phyloP scores from a whole-genome alignment of 2,329 filamentous ascomycete species.

The Sarocladium kiliense region DNA sequence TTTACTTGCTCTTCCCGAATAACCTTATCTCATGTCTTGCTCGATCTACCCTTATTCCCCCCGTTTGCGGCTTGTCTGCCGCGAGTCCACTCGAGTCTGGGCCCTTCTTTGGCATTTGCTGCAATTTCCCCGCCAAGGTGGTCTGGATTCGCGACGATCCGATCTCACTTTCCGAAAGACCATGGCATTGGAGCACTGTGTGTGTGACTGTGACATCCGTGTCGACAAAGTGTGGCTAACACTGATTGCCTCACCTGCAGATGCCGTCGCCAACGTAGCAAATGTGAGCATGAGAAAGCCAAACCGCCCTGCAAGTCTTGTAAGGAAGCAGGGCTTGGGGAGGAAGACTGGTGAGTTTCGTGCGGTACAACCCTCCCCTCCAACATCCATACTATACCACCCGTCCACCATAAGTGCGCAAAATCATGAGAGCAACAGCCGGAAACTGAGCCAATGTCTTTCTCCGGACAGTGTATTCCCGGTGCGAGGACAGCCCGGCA shows the following conservation, averaged over 20 bases:
- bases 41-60: not conserved
- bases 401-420: not conserved
- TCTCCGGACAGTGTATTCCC: slow-evolving; percentile 40
- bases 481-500: slow-evolving; percentile 45
- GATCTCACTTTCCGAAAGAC: not conserved
- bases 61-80: not conserved
- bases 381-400: not conserved
- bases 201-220: not conserved
- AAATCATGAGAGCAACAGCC: not conserved
- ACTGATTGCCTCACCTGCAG: slow-evolving; percentile 21
- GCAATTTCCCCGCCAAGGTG: slow-evolving; percentile 4
- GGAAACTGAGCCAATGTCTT: not conserved
- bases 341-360: slow-evolving; percentile 43
- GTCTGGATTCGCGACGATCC: not conserved
- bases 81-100: slow-evolving; percentile 5
- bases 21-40: slow-evolving; percentile 1
- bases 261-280: slow-evolving; percentile 52
- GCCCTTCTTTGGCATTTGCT: not conserved
- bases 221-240: slow-evolving; percentile 8
- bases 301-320: slow-evolving; percentile 48
- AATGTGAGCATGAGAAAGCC: slow-evolving; percentile 46
- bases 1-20: slow-evolving; percentile 7
- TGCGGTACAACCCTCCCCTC: not conserved
- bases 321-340: slow-evolving; percentile 39
- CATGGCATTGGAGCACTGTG: no score